These are phyloP conservation scores for Puccinia brachypodii DNA, from an alignment of 1,284 basidiomycete species.

Conservation along the genomic window DNA sequence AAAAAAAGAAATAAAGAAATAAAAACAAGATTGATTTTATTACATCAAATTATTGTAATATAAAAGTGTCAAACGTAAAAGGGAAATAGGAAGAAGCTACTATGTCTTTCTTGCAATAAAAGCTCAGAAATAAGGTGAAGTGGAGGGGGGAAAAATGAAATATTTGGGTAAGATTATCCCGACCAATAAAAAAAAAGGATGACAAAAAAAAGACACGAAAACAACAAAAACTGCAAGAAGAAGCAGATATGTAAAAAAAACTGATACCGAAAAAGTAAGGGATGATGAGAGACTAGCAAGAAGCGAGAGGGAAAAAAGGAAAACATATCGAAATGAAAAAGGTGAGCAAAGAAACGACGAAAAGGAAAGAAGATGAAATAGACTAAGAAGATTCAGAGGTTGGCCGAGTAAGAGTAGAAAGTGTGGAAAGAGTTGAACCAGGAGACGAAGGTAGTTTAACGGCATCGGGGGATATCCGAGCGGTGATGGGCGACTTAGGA, in stretches of 20 bases:
- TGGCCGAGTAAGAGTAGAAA: constrained; percentile 36
- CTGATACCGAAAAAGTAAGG: not conserved
- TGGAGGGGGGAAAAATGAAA: not conserved
- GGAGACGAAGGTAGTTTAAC: constrained; percentile 26
- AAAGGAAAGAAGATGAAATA: not conserved
- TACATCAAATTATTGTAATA: too few species aligned
- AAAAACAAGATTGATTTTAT: too few species aligned
- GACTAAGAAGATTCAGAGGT: constrained; percentile 24
- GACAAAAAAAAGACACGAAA: not conserved
- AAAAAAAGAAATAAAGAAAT: too few species aligned
- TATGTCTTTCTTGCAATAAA: too few species aligned
- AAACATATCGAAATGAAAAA: not conserved
- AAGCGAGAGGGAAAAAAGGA: not conserved
- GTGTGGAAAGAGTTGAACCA: constrained; percentile 42
- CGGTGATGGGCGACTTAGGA: not conserved
- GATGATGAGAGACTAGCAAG: not conserved
- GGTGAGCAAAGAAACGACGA: not conserved
- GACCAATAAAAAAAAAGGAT: not conserved
- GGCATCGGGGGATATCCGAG: constrained; percentile 6
- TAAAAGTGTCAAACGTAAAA: too few species aligned
- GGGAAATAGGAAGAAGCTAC: too few species aligned
- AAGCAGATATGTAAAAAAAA: not conserved
- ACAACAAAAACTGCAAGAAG: not conserved
- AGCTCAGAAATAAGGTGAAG: too few species aligned
- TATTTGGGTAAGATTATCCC: not conserved